phyloP scores from a whole-genome alignment of 805 yeast species.

The Kazachstania martiniae region DNA sequence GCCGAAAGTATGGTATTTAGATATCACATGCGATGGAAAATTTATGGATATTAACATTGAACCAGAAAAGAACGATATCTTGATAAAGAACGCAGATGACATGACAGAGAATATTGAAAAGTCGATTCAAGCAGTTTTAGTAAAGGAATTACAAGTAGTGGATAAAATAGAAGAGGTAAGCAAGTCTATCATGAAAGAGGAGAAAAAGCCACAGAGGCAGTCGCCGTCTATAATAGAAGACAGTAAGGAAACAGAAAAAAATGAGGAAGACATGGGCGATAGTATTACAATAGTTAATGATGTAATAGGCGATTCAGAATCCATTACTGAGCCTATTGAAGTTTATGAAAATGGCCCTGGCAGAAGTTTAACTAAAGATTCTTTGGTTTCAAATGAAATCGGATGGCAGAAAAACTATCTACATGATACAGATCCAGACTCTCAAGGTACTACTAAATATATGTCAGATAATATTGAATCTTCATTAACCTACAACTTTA shows the following conservation, averaged over 20 bases:
- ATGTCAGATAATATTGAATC: conserved; percentile 4
- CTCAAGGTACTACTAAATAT: not conserved
- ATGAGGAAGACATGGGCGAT: not conserved
- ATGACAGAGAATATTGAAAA: conserved; percentile 12
- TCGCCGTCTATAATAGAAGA: not conserved
- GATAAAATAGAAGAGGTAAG: not conserved
- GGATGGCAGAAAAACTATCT: conserved; percentile 8
- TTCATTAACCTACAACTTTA: conserved; percentile 7
- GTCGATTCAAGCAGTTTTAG: not conserved
- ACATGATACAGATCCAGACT: not conserved
- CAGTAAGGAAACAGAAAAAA: not conserved
- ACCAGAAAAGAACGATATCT: conserved; percentile 34
- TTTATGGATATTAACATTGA: conserved; percentile 33
- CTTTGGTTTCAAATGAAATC: conserved; percentile 10
- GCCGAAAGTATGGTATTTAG: conserved; percentile 30
- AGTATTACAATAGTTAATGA: too few species aligned
- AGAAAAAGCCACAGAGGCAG: too few species aligned
- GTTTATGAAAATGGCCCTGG: not conserved
- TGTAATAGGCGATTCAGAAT: too few species aligned
- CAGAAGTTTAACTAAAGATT: conserved; percentile 5
- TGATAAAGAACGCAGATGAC: conserved; percentile 18
- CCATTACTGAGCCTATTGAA: too few species aligned
- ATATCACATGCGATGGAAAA: conserved; percentile 15
- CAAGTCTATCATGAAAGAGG: too few species aligned
- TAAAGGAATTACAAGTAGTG: not conserved